Evolutionary conservation across 208 protist genomes (phyloP).

Genomic region (Trypanosoma avium): DNA sequence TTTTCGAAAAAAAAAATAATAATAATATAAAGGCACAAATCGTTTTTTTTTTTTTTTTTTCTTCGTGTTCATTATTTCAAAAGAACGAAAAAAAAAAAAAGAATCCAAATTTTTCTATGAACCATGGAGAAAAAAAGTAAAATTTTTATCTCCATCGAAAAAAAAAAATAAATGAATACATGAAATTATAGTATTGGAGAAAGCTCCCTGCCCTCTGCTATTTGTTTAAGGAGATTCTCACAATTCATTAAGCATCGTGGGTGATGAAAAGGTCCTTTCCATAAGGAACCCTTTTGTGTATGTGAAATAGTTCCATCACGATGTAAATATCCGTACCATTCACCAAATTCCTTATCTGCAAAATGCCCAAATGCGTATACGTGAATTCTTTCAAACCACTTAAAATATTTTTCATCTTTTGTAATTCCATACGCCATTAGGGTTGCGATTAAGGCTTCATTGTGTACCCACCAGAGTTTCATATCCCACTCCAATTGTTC

Average conservation of each 20-base stretch:
- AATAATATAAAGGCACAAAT: not conserved
- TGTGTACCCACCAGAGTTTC: conserved; percentile 31
- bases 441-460: conserved; percentile 21
- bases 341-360: conserved; percentile 19
- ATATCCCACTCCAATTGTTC: conserved; percentile 25
- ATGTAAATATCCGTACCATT: conserved; percentile 28
- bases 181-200: not conserved
- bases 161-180: no score
- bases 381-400: conserved; percentile 19
- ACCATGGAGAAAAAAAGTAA: not conserved
- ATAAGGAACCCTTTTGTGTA: conserved; percentile 10
- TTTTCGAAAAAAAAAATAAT: not conserved
- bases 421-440: conserved; percentile 19
- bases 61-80: not conserved
- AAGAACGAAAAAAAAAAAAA: no score
- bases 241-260: conserved; percentile 16
- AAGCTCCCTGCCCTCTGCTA: conserved; percentile 8
- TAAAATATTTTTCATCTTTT: conserved; percentile 15
- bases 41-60: not conserved
- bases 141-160: not conserved
- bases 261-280: conserved; percentile 21
- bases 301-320: conserved; percentile 17
- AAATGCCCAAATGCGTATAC: conserved; percentile 22
- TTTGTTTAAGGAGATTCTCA: not conserved
- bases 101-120: no score